Conservation (phyloP, 169 alveolate species). For the Babesia gibsoni region DNA sequence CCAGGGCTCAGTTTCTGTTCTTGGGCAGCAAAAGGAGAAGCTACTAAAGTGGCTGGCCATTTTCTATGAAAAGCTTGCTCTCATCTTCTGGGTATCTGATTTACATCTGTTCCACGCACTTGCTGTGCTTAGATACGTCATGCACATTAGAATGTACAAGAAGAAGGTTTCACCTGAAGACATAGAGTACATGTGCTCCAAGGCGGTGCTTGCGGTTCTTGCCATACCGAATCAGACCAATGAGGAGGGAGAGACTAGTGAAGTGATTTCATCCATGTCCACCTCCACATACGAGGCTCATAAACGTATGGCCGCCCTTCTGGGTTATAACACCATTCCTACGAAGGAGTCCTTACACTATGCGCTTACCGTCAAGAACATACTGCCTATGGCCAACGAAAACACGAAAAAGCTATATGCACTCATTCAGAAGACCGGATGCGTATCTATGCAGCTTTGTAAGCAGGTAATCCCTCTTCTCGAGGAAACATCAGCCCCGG, state of each 20-base stretch:
- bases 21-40: constrained; percentile 75
- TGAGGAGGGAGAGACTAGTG: constrained; percentile 50
- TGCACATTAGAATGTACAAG: constrained; percentile 81
- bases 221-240: constrained; percentile 71
- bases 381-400: constrained; percentile 73
- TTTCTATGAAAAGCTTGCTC: constrained; percentile 87
- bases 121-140: constrained; percentile 81
- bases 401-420: constrained; percentile 74
- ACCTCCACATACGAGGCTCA: constrained; percentile 75
- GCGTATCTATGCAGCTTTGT: constrained; percentile 74
- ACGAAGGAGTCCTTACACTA: constrained; percentile 79
- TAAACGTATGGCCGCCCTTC: constrained; percentile 78
- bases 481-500: constrained; percentile 50
- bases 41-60: constrained; percentile 84
- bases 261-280: constrained; percentile 44
- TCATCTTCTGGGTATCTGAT: constrained; percentile 89
- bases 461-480: constrained; percentile 62
- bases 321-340: constrained; percentile 84
- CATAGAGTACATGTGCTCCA: constrained; percentile 73
- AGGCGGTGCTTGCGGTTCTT: constrained; percentile 83
- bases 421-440: constrained; percentile 70
- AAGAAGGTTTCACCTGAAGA: constrained; percentile 78
- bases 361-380: constrained; percentile 74
- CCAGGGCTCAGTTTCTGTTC: constrained; percentile 58
- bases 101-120: constrained; percentile 91